These are phyloP conservation scores for Linanthus parryae DNA, from an alignment of 148 eudicot species.

Conservation along the genomic window DNA sequence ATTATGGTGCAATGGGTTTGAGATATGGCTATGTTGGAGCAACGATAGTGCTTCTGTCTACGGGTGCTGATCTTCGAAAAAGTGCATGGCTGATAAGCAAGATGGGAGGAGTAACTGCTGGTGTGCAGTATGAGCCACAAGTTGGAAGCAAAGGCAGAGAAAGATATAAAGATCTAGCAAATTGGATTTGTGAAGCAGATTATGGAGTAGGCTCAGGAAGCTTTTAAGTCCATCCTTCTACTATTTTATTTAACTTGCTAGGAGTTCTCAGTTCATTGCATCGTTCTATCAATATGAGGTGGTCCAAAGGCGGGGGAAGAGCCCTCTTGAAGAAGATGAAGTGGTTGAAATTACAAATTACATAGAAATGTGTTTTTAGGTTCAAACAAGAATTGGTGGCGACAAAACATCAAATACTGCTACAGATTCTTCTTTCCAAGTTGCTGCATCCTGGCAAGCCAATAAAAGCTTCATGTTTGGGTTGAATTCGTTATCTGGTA, in stretches of 20 bases:
- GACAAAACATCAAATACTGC: slow-evolving; percentile 31
- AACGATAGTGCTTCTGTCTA: slow-evolving; percentile 53
- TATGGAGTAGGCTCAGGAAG: slow-evolving; percentile 85
- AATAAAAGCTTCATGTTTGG: slow-evolving; percentile 80
- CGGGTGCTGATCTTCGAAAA: slow-evolving; percentile 12
- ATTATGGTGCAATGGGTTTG: slow-evolving; percentile 81
- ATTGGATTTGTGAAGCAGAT: slow-evolving; percentile 90
- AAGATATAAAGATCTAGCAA: slow-evolving; percentile 47
- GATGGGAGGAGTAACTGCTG: slow-evolving; percentile 11
- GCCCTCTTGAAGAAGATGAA: slow-evolving; percentile 75
- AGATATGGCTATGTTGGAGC: slow-evolving; percentile 84
- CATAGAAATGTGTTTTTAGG: slow-evolving; percentile 86
- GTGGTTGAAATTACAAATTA: slow-evolving; percentile 90
- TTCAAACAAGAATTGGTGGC: slow-evolving; percentile 73
- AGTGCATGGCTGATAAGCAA: slow-evolving; percentile 12
- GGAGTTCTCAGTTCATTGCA: slow-evolving; percentile 80
- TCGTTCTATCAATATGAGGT: slow-evolving; percentile 91
- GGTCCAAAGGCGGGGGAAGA: slow-evolving; percentile 91
- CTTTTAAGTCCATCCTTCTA: slow-evolving; percentile 88
- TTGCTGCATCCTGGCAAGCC: slow-evolving; percentile 99
- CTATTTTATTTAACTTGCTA: slow-evolving; percentile 84
- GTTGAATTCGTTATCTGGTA: too few species aligned
- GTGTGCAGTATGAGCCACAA: slow-evolving; percentile 9
- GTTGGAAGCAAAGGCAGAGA: slow-evolving; percentile 42
- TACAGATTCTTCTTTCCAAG: slow-evolving; percentile 74